phyloP scores from a whole-genome alignment of 1,284 basidiomycete species.

The Trichosporon inkin region DNA sequence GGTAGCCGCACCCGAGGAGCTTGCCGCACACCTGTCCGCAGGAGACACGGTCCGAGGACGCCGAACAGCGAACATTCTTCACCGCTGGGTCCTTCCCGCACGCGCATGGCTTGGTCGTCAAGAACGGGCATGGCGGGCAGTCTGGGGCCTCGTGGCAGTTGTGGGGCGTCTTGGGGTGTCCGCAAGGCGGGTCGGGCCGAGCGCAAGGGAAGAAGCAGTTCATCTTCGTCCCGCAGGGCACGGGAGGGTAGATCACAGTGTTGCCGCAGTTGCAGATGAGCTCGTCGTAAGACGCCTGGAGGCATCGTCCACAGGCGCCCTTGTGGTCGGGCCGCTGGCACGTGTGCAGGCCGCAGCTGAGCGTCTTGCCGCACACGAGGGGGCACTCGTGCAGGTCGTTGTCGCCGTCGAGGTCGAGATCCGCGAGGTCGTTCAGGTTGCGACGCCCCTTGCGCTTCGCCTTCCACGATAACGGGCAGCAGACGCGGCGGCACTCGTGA shows the following conservation, averaged over 20 bases:
- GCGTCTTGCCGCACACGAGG: constrained; percentile 65
- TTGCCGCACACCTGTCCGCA: constrained; percentile 77
- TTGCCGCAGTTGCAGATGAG: constrained; percentile 73
- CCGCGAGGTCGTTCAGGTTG: constrained; percentile 13
- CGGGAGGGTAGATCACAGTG: constrained; percentile 65
- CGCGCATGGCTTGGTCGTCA: constrained; percentile 72
- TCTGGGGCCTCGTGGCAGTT: constrained; percentile 65
- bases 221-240: constrained; percentile 63
- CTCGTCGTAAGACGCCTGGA: constrained; percentile 85
- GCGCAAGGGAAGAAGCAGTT: constrained; percentile 72
- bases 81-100: constrained; percentile 71
- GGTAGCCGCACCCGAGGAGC: constrained; percentile 73
- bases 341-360: constrained; percentile 70
- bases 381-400: constrained; percentile 70
- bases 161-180: constrained; percentile 71
- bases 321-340: constrained; percentile 74
- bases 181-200: constrained; percentile 67
- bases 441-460: constrained; percentile 62
- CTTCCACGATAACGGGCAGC: constrained; percentile 75
- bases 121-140: constrained; percentile 79
- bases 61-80: constrained; percentile 63
- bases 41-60: constrained; percentile 63
- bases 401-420: constrained; percentile 23
- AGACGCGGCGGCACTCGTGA: constrained; percentile 74
- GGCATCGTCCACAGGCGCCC: constrained; percentile 71